Conservation (phyloP, 2,329 filamentous ascomycete genomes). For the Penicillium olsonii region DNA sequence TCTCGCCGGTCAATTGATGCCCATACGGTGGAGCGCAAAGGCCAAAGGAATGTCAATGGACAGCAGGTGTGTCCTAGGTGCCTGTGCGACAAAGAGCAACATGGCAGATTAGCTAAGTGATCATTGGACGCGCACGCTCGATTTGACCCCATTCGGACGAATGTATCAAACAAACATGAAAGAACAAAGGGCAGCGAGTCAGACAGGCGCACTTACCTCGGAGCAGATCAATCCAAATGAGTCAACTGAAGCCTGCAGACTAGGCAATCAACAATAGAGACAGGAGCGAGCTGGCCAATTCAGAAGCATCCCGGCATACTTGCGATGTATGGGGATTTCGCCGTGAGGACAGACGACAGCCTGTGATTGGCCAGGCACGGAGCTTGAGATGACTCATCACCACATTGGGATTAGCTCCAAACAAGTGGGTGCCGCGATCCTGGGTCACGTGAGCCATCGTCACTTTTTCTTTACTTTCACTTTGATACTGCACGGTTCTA, state of each 20-base stretch:
- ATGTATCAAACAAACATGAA: background rate
- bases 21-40: constrained; percentile 25
- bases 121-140: constrained; percentile 17
- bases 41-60: constrained; percentile 1
- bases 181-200: background rate
- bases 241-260: background rate
- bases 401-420: background rate
- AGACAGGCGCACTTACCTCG: background rate
- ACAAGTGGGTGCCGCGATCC: background rate
- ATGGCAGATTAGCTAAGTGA: constrained; percentile 17
- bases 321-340: constrained; percentile 22
- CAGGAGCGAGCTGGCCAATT: constrained; percentile 2
- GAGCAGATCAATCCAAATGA: constrained; percentile 8
- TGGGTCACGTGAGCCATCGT: constrained; percentile 27
- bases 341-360: constrained; percentile 35
- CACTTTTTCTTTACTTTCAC: constrained; percentile 32
- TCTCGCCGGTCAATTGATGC: constrained; percentile 45
- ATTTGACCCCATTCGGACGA: background rate
- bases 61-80: constrained; percentile 4
- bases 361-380: constrained; percentile 26
- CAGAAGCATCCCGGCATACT: constrained; percentile 5
- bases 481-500: constrained; percentile 5
- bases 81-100: constrained; percentile 11
- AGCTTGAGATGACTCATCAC: constrained; percentile 15
- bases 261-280: constrained; percentile 3